Conservation (phyloP, 1,139 yeast genomes). For the Groenewaldozyma auringiensis region DNA sequence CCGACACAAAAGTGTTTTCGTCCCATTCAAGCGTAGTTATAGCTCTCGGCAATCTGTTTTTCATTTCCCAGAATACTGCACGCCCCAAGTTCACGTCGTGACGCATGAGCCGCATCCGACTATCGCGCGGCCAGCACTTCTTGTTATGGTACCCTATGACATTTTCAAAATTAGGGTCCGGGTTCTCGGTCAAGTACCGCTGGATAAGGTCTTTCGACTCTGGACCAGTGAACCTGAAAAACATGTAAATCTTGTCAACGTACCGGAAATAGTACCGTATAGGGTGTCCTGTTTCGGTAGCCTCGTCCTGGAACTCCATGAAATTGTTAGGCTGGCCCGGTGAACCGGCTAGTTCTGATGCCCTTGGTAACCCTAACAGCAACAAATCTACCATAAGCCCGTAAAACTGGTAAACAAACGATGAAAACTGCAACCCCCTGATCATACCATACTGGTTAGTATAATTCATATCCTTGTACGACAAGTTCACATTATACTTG, state of each 20-base stretch:
- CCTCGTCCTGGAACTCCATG: conserved; percentile 55
- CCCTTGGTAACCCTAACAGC: conserved; percentile 78
- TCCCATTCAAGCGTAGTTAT: conserved; percentile 66
- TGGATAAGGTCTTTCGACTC: conserved; percentile 72
- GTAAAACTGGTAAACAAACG: conserved; percentile 84
- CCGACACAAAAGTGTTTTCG: conserved; percentile 72
- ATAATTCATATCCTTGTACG: conserved; percentile 94
- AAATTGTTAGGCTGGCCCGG: conserved; percentile 62
- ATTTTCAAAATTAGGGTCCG: conserved; percentile 85
- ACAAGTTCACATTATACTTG: conserved; percentile 71
- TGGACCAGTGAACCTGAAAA: conserved; percentile 64
- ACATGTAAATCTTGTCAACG: conserved; percentile 70
- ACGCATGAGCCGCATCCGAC: conserved; percentile 83
- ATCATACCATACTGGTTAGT: conserved; percentile 82
- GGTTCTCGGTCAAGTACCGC: conserved; percentile 72
- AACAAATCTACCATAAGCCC: conserved; percentile 79
- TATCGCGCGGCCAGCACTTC: conserved; percentile 91
- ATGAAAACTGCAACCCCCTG: conserved; percentile 82
- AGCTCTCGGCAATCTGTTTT: conserved; percentile 70
- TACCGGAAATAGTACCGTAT: conserved; percentile 77
- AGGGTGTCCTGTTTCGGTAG: conserved; percentile 60
- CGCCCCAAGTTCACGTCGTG: conserved; percentile 89
- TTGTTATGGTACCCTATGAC: conserved; percentile 84
- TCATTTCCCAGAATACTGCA: conserved; percentile 87
- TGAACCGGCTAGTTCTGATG: conserved; percentile 79